Evolutionary conservation across 2,329 filamentous ascomycete genomes (phyloP).

Genomic region (Xylaria hypoxylon): DNA sequence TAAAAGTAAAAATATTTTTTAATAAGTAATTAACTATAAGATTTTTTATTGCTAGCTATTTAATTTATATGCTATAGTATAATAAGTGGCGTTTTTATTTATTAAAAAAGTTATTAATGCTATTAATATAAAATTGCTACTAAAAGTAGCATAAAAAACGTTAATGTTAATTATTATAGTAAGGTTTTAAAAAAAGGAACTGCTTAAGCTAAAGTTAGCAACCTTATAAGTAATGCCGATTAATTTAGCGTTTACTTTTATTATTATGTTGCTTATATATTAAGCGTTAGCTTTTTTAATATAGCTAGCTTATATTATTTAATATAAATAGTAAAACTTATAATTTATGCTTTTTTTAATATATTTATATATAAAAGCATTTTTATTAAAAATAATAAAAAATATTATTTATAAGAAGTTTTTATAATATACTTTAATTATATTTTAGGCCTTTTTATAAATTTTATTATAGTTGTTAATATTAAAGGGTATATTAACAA

Average conservation of each 20-base stretch:
- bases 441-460: constrained; percentile 66
- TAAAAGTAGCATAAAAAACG: constrained; percentile 84
- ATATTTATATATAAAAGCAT: constrained; percentile 78
- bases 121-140: constrained; percentile 76
- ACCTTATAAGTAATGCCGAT: constrained; percentile 78
- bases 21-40: constrained; percentile 74
- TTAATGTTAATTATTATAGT: constrained; percentile 93
- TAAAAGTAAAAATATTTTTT: constrained; percentile 73
- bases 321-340: constrained; percentile 83
- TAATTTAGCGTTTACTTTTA: constrained; percentile 98
- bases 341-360: constrained; percentile 93
- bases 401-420: constrained; percentile 79
- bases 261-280: constrained; percentile 91
- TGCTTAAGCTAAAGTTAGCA: constrained; percentile 51
- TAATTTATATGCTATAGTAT: constrained; percentile 81
- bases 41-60: constrained; percentile 88
- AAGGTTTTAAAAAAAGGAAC: constrained; percentile 59
- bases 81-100: constrained; percentile 77
- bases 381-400: constrained; percentile 79
- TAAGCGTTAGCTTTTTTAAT: constrained; percentile 78
- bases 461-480: constrained; percentile 63
- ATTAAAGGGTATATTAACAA: constrained; percentile 52
- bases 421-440: constrained; percentile 65
- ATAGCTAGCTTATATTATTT: constrained; percentile 78
- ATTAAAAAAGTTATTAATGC: constrained; percentile 88